Percentiles rank a stretch among this genome's conserved stretches.
phyloP scores from a whole-genome alignment of 2,329 filamentous ascomycete genomes.

The Aspergillus glaucus region DNA sequence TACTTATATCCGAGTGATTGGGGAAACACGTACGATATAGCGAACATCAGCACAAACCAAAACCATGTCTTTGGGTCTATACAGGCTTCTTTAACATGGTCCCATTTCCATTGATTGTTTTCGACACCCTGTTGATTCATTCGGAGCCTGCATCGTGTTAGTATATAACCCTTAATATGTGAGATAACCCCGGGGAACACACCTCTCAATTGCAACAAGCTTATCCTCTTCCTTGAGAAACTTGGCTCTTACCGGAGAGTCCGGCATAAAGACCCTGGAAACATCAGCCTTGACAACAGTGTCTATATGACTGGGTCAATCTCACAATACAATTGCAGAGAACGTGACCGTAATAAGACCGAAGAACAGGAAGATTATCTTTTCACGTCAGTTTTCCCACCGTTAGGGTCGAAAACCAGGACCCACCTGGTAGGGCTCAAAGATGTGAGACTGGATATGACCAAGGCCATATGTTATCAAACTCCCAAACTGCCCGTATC shows the following conservation, averaged over 20 bases:
- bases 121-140: constrained; percentile 45
- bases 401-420: not conserved
- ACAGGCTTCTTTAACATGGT: constrained; percentile 49
- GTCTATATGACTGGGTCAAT: not conserved
- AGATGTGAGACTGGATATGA: constrained; percentile 39
- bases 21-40: constrained; percentile 41
- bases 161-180: not conserved
- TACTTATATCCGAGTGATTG: too few relatives aligned
- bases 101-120: constrained; percentile 45
- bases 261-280: constrained; percentile 50
- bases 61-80: constrained; percentile 56
- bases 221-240: constrained; percentile 54
- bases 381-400: not conserved
- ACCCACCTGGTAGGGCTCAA: constrained; percentile 48
- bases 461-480: constrained; percentile 49
- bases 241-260: constrained; percentile 55
- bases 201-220: constrained; percentile 52
- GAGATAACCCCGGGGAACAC: not conserved
- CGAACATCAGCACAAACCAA: constrained; percentile 49
- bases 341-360: constrained; percentile 49
- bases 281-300: not conserved
- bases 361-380: constrained; percentile 30
- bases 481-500: constrained; percentile 38
- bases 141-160: constrained; percentile 28
- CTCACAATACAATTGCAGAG: constrained; percentile 44